Percentiles rank a stretch among this genome's conserved stretches.
These are phyloP conservation scores for Anisogramma anomala DNA, from an alignment of 2,329 filamentous ascomycete species.

Conservation along the genomic window DNA sequence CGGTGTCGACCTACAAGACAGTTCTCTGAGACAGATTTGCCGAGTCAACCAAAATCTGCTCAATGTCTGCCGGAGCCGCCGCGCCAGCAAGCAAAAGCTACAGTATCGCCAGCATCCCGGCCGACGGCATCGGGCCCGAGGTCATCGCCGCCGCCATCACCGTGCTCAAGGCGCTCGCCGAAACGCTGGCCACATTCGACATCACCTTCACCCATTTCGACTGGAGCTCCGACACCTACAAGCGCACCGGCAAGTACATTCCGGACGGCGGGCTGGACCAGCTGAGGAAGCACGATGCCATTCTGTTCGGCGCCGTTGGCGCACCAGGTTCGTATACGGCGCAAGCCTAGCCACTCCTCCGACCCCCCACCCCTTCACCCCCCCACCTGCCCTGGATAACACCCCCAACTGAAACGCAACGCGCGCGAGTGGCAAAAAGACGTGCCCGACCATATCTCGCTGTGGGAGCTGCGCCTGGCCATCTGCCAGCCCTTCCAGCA, in stretches of 20 bases:
- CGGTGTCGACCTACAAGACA: too few relatives aligned
- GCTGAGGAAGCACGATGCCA: slow-evolving; percentile 28
- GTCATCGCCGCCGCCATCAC: slow-evolving; percentile 49
- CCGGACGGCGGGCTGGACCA: slow-evolving; percentile 46
- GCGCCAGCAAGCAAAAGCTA: slow-evolving; percentile 18
- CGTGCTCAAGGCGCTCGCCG: slow-evolving; percentile 44
- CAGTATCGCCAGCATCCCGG: slow-evolving; percentile 48
- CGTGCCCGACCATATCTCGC: slow-evolving; percentile 54
- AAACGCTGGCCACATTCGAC: slow-evolving; percentile 43
- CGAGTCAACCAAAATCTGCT: too few relatives aligned
- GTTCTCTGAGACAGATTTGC: too few relatives aligned
- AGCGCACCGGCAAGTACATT: slow-evolving; percentile 53
- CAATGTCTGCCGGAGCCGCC: slow-evolving; percentile 12
- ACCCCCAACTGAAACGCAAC: too few relatives aligned
- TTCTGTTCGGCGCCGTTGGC: slow-evolving; percentile 23
- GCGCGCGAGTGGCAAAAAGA: too few relatives aligned
- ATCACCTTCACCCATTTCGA: slow-evolving; percentile 52
- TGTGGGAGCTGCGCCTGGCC: slow-evolving; percentile 52
- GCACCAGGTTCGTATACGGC: too few relatives aligned
- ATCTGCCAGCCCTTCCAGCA: slow-evolving; percentile 54
- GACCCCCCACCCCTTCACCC: too few relatives aligned
- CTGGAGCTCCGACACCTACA: slow-evolving; percentile 57
- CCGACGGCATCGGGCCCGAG: slow-evolving; percentile 53
- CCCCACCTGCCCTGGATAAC: too few relatives aligned
- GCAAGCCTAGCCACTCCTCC: neutral